Evolutionary conservation across 306 rosid species (phyloP), one percentile per base, ranked within the genome.

Genomic region (Vachellia collinsii): DNA sequence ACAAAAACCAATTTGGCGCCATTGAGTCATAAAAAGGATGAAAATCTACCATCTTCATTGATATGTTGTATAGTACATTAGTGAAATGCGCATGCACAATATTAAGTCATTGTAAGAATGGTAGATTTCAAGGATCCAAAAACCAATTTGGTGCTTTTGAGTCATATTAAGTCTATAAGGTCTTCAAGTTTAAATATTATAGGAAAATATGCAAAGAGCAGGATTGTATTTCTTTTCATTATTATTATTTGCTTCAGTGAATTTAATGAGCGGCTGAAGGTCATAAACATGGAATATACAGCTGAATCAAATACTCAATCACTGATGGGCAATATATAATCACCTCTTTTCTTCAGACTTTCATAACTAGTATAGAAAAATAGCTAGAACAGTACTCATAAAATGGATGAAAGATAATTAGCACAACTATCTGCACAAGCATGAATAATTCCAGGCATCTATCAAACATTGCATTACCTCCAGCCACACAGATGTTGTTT

Each of bases 401-500:
- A 67, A 67, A 67, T 39, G 12, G 3, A 50, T 20, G 34, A 38
- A 38, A 17, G 3, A 67, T 67, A 6, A 9, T 38, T 67, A 19
- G 50, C 34, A 69, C 37, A 41, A 43, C 37, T 10, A 69, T n/a
- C 23, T n/a, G 37, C 53, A 20, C 74, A 20, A 42, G 53, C 37
- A 69, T 42, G 23, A 42, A 43, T 20, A 2, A 67, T 38, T 67
- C 47, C 25, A 39, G 72, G 48, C 48, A 67, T 39, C 72, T 39
- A 66, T 19, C 50, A 43, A 39, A 67, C 46, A 29, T 20, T 66
- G 58, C 59, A 74, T 7, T 77, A 82, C 86, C 86, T 82, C 86
- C 20, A 82, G 82, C 82, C 82, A 82, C 16, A 82, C 86, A 13
- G 86, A 82, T 8, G 86, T 82, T 51, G 82, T 82, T 82, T 82